Percentiles rank a stretch among this genome's conserved stretches.
Conservation (phyloP, 345 rosid genomes). For the Arabidopsis suecica region DNA sequence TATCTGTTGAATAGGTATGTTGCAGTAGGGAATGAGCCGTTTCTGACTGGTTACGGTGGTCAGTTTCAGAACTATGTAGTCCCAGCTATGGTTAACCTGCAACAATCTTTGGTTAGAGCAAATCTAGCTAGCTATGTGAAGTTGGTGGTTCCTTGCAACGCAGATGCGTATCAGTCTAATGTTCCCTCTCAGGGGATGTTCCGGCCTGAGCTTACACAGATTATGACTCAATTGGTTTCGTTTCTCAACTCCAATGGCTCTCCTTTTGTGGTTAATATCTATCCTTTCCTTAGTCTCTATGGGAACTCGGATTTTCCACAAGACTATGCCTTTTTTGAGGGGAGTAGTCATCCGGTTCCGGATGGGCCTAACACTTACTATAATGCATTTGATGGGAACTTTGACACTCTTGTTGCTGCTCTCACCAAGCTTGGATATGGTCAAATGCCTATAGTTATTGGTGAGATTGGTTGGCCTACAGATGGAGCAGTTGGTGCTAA, state of each 20-base stretch:
- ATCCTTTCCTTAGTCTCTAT: slow-evolving; percentile 95
- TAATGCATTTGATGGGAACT: slow-evolving; percentile 95
- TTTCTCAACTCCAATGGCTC: slow-evolving; percentile 90
- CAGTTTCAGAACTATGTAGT: slow-evolving; percentile 75
- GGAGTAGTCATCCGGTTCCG: slow-evolving; percentile 76
- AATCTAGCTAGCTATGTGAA: slow-evolving; percentile 85
- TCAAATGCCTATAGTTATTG: slow-evolving; percentile 90
- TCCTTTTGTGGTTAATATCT: slow-evolving; percentile 89
- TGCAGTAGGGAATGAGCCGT: slow-evolving; percentile 97
- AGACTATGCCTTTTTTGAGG: slow-evolving; percentile 90
- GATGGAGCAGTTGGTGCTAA: slow-evolving; percentile 88
- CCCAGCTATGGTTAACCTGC: slow-evolving; percentile 83
- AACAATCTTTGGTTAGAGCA: slow-evolving; percentile 76
- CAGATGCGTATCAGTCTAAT: slow-evolving; percentile 85
- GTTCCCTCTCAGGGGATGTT: slow-evolving; percentile 93
- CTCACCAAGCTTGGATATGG: slow-evolving; percentile 81
- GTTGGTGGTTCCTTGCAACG: slow-evolving; percentile 95
- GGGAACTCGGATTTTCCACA: slow-evolving; percentile 91
- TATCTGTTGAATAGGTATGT: slow-evolving; percentile 60
- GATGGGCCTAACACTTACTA: slow-evolving; percentile 82
- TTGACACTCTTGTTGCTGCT: slow-evolving; percentile 89
- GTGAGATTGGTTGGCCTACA: slow-evolving; percentile 97
- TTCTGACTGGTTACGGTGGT: slow-evolving; percentile 70
- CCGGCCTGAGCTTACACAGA: slow-evolving; percentile 82
- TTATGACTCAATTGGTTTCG: slow-evolving; percentile 79